Evolutionary conservation across 2,329 filamentous ascomycete genomes (phyloP).

Genomic region (Xylaria sp.): DNA sequence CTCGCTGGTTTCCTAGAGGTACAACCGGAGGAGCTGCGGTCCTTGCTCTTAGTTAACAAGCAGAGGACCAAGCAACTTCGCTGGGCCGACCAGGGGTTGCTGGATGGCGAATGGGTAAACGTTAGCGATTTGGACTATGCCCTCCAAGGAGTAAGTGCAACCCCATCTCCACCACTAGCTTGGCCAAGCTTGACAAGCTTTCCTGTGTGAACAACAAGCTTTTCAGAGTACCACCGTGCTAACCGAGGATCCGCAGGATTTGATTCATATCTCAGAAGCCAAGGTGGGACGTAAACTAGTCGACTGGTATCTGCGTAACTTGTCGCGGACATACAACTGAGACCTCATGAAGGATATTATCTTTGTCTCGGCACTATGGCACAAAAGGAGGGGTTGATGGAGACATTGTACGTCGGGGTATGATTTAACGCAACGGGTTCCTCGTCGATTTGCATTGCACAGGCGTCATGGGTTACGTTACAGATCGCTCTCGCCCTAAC

Average conservation of each 20-base stretch:
- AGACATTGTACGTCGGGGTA: conserved; percentile 40
- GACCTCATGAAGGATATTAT: conserved; percentile 32
- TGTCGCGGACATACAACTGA: conserved; percentile 89
- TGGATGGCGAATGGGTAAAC: conserved; percentile 93
- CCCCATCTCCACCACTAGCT: conserved; percentile 5
- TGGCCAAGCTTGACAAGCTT: conserved; percentile 35
- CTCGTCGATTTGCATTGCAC: conserved; percentile 53
- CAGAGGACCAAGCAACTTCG: conserved; percentile 96
- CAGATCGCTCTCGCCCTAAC: conserved; percentile 35
- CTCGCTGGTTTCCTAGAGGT: conserved; percentile 97
- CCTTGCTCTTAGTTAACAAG: conserved; percentile 97
- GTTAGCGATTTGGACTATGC: conserved; percentile 97
- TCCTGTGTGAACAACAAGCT: conserved; percentile 42
- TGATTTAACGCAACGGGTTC: conserved; percentile 46
- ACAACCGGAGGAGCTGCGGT: conserved; percentile 92
- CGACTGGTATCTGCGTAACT: conserved; percentile 98
- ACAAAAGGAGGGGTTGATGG: conserved; percentile 32
- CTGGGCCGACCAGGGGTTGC: conserved; percentile 88
- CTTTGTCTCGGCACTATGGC: conserved; percentile 37
- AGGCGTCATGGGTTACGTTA: conserved; percentile 52
- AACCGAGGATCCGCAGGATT: conserved; percentile 66
- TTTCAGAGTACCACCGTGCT: conserved; percentile 42
- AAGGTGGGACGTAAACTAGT: conserved; percentile 98
- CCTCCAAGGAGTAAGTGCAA: conserved; percentile 81
- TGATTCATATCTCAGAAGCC: conserved; percentile 98